Conservation (phyloP, 345 rosid genomes). For the Pistacia integerrima region DNA sequence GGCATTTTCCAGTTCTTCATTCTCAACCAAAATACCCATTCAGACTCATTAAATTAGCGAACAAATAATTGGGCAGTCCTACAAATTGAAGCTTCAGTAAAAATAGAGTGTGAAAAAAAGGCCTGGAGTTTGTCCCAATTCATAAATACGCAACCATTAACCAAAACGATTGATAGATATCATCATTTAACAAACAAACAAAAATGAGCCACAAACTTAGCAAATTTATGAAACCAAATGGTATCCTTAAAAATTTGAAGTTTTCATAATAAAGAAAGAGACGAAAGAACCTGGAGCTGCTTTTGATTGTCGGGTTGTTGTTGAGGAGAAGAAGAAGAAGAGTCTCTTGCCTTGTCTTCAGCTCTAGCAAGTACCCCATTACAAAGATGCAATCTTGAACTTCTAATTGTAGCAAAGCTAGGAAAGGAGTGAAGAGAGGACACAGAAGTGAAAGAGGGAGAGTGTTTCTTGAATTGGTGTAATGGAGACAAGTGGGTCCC, state of each 20-base stretch:
- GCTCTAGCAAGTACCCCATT: conserved; percentile 60
- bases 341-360: conserved; percentile 66
- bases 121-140: not conserved
- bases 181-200: not conserved
- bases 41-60: conserved; percentile 16
- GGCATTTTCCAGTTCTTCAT: not conserved
- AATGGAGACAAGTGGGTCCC: conserved; percentile 44
- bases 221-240: not conserved
- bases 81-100: not conserved
- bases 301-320: conserved; percentile 39
- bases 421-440: conserved; percentile 32
- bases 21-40: not conserved
- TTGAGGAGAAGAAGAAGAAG: conserved; percentile 43
- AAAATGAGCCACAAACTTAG: not conserved
- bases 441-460: conserved; percentile 22
- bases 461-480: conserved; percentile 31
- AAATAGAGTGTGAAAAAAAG: not conserved
- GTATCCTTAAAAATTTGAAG: not conserved
- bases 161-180: not conserved
- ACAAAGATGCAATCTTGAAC: conserved; percentile 42
- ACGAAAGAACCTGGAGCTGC: conserved; percentile 55
- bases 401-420: conserved; percentile 37
- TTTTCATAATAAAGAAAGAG: not conserved
- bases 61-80: conserved; percentile 20
- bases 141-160: not conserved